A percentile compares a stretch with the other conserved stretches of the same genome.
These are phyloP conservation scores for Chrysanthemum seticuspe DNA, from an alignment of 129 eudicot genomes.

Conservation along the genomic window DNA sequence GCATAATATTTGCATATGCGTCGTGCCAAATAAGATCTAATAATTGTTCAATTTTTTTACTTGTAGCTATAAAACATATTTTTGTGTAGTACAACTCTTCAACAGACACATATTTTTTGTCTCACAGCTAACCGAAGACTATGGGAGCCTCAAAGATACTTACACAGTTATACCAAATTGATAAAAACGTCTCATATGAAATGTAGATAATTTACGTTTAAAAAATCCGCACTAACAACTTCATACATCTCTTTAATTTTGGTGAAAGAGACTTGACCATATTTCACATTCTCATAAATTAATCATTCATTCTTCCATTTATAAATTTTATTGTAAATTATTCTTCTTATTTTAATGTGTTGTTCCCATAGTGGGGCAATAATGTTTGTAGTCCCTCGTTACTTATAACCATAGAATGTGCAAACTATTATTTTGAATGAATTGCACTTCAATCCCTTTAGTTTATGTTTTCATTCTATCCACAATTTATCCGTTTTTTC, in stretches of 20 bases:
- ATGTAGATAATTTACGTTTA: background rate
- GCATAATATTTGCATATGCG: too few species aligned
- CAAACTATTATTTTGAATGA: constrained; percentile 26
- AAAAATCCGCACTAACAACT: background rate
- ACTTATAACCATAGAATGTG: constrained; percentile 32
- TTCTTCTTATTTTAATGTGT: constrained; percentile 9
- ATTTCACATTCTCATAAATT: constrained; percentile 4
- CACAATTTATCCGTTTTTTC: too few species aligned
- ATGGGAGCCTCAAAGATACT: too few species aligned
- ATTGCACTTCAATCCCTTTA: constrained; percentile 28
- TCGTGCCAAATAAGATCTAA: too few species aligned
- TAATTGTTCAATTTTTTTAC: too few species aligned
- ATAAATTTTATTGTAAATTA: background rate
- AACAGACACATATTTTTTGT: too few species aligned
- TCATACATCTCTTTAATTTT: background rate
- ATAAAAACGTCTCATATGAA: background rate
- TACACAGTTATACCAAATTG: background rate
- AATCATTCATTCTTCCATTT: constrained; percentile 21
- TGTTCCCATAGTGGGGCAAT: constrained; percentile 33
- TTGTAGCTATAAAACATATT: too few species aligned
- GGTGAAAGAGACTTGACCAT: constrained; percentile 18
- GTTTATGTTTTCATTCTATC: background rate
- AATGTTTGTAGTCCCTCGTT: constrained; percentile 25
- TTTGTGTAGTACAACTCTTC: too few species aligned
- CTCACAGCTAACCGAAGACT: too few species aligned